phyloP scores from a whole-genome alignment of 352 stramenopile species.

The Globisporangium splendens region DNA sequence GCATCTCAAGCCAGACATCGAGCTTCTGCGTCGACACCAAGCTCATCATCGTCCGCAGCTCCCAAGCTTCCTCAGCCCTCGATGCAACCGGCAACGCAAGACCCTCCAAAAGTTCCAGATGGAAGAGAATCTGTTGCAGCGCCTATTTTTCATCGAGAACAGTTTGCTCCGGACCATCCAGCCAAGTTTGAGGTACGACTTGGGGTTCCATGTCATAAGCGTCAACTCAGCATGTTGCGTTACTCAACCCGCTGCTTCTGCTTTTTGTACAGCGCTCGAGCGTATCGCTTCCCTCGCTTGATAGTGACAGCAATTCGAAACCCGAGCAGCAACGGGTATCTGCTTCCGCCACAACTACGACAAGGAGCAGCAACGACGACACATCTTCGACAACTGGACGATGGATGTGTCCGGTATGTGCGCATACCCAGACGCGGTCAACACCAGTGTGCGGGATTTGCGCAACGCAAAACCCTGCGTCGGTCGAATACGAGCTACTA shows the following conservation, averaged over 20 bases:
- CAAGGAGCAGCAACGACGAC: background rate
- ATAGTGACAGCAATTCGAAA: background rate
- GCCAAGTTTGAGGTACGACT: background rate
- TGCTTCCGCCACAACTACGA: background rate
- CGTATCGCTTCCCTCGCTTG: constrained; percentile 9
- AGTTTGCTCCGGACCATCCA: background rate
- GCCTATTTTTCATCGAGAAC: background rate
- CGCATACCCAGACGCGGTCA: constrained; percentile 55
- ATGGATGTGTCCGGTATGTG: constrained; percentile 71
- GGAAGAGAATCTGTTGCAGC: background rate
- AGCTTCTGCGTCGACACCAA: background rate
- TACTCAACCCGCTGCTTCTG: background rate
- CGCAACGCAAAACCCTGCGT: constrained; percentile 61
- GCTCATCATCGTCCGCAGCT: background rate
- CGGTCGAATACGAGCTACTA: constrained; percentile 40
- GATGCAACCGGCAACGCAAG: background rate
- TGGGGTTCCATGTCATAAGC: background rate
- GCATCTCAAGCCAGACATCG: background rate
- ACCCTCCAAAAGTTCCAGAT: background rate
- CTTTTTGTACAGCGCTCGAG: constrained; percentile 1
- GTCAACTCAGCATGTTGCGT: too few relatives aligned
- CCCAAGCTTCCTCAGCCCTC: background rate
- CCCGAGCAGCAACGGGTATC: background rate
- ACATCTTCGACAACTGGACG: background rate
- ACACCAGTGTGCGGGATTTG: constrained; percentile 68